These are phyloP conservation scores for Medicago lupulina DNA, from an alignment of 306 rosid species.

Conservation along the genomic window DNA sequence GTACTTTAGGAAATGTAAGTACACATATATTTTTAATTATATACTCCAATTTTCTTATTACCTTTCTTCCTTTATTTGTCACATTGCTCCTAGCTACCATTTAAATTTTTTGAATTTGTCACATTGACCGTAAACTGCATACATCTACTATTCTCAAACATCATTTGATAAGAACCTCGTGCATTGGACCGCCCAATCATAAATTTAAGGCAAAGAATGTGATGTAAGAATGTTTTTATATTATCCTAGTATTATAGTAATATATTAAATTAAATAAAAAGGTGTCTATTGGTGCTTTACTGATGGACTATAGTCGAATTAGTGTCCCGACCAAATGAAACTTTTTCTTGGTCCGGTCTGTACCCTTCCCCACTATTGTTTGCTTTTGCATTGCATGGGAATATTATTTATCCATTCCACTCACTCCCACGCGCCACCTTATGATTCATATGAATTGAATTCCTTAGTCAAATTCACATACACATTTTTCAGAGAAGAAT, in stretches of 20 bases:
- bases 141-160: neutral
- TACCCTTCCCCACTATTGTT: slow-evolving; percentile 45
- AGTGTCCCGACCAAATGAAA: slow-evolving; percentile 50
- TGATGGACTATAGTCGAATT: slow-evolving; percentile 22
- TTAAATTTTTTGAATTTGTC: too few relatives aligned
- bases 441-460: neutral
- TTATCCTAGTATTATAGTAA: neutral
- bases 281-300: slow-evolving; percentile 43
- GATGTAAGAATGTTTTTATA: slow-evolving; percentile 4
- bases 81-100: too few relatives aligned
- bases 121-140: neutral
- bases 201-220: slow-evolving; percentile 42
- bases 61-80: too few relatives aligned
- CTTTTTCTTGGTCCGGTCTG: slow-evolving; percentile 55
- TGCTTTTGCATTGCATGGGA: slow-evolving; percentile 33
- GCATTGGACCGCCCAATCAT: slow-evolving; percentile 11
- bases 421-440: slow-evolving; percentile 47
- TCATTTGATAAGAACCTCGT: neutral
- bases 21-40: too few relatives aligned
- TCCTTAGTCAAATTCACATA: slow-evolving; percentile 4
- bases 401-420: slow-evolving; percentile 8
- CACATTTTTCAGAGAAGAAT: neutral
- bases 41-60: too few relatives aligned
- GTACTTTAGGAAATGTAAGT: too few relatives aligned
- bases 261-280: neutral